Evolutionary conservation across 371 early-diverging fungal species (phyloP), one percentile per base, ranked within the genome.

Genomic region (Lichtheimia ornata): DNA sequence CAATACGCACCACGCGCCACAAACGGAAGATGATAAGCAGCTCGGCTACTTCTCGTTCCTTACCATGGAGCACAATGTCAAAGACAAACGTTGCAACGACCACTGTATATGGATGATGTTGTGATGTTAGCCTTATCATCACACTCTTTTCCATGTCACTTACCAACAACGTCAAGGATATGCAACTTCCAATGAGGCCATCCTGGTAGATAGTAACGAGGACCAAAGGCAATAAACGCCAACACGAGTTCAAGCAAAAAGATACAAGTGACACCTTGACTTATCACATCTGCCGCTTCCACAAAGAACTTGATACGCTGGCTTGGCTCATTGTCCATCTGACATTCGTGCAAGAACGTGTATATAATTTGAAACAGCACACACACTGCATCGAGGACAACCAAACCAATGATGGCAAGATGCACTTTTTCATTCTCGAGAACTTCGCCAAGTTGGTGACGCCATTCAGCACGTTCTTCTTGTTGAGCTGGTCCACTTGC

Each of bases 21-120:
- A 77, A 57, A 72, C 76, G 82, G 56, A 78, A 69, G 25, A 82
- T 56, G 40, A 84, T 74, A 53, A 77, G 62, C 35, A 76, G 66
- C 76, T 76, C 81, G 14, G 76, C 78, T 1, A 81, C 70, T 64
- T 81, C 78, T 58, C 81, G 71, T 45, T 81, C 81, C 63, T 77
- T 81, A 56, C 81, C 81, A 47, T 63, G 68, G 17, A 81, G 59
- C 7, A 71, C 61, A 9, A 81, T 69, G 47, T 81, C 81, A 18
- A 81, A 54, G 7, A 73, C 57, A 58, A 81, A 72, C 0, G 78
- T 81, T 0, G 78, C 70, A 4, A 56, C 30, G 3, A 81, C 71
- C 12, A 81, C 81, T 81, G 60, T 28, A 47, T 17, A 11, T 17
- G 2, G 3, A 27, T 28, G 52, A n/a, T 40, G 22, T 9, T 2